phyloP scores from a whole-genome alignment of 1,139 yeast genomes.

The Saccharomyces hybrid region DNA sequence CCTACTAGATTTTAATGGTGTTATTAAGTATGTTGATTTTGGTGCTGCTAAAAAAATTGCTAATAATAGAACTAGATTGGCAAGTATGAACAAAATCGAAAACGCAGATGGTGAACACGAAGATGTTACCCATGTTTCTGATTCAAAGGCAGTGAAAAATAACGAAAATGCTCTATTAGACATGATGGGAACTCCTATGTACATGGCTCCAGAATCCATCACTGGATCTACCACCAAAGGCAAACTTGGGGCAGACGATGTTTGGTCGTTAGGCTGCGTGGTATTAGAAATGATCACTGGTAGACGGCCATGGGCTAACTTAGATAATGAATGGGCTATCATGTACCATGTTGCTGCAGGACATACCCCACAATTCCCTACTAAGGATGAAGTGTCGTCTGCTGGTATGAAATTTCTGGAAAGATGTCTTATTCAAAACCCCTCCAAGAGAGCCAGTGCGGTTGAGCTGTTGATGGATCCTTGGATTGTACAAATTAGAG shows the following conservation, averaged over 20 bases:
- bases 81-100: constrained; percentile 2
- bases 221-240: constrained; percentile 69
- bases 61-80: constrained; percentile 33
- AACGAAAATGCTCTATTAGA: constrained; percentile 17
- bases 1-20: constrained; percentile 83
- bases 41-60: constrained; percentile 97
- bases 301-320: constrained; percentile 78
- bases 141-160: constrained; percentile 1
- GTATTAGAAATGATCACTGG: constrained; percentile 80
- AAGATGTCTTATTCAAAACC: constrained; percentile 78
- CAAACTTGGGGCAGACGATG: constrained; percentile 61
- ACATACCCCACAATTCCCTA: constrained; percentile 80
- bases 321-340: constrained; percentile 96
- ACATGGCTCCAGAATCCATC: constrained; percentile 96
- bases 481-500: constrained; percentile 74
- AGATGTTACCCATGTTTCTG: not conserved
- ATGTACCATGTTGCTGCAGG: constrained; percentile 99
- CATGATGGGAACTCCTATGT: constrained; percentile 97
- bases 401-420: constrained; percentile 66
- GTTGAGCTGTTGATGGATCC: constrained; percentile 82
- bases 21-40: constrained; percentile 90
- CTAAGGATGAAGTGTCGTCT: constrained; percentile 66
- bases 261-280: constrained; percentile 82
- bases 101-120: constrained; percentile 1
- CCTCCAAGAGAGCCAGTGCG: constrained; percentile 72